These are phyloP conservation scores for Hypoxylon intermedium DNA, from an alignment of 495 filamentous ascomycete species.

Conservation along the genomic window DNA sequence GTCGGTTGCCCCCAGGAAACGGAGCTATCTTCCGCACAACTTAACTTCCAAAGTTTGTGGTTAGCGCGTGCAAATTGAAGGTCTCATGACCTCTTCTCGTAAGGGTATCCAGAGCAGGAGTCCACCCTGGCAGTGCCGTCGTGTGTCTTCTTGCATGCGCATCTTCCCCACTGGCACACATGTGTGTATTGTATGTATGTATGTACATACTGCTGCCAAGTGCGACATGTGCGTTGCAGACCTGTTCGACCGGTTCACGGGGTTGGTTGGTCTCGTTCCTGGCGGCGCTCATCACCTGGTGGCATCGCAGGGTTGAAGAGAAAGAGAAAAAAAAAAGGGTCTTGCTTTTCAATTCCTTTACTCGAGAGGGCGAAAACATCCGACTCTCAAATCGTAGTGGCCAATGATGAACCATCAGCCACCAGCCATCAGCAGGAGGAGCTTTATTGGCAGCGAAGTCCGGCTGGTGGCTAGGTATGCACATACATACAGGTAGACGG, in stretches of 20 bases:
- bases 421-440: slow-evolving; percentile 4
- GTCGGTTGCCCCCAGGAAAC: slow-evolving; percentile 34
- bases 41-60: slow-evolving; percentile 39
- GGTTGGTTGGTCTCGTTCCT: slow-evolving; percentile 39
- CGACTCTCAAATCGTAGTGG: slow-evolving; percentile 9
- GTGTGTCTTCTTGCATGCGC: slow-evolving; percentile 35
- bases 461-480: background rate
- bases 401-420: slow-evolving; percentile 11
- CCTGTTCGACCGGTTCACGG: slow-evolving; percentile 33
- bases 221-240: slow-evolving; percentile 41
- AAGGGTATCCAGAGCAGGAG: slow-evolving; percentile 41
- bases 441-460: slow-evolving; percentile 10
- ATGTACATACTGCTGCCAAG: slow-evolving; percentile 27
- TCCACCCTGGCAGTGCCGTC: slow-evolving; percentile 33
- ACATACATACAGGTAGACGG: too few species aligned
- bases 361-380: slow-evolving; percentile 1
- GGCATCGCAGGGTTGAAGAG: slow-evolving; percentile 4
- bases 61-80: slow-evolving; percentile 37
- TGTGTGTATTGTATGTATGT: slow-evolving; percentile 13
- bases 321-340: slow-evolving; percentile 3
- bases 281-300: slow-evolving; percentile 14
- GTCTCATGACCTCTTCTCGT: slow-evolving; percentile 42
- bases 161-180: slow-evolving; percentile 13
- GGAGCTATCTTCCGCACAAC: slow-evolving; percentile 34
- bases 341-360: background rate